Evolutionary conservation across 768 basidiomycete genomes (phyloP).

Genomic region (Glaciozyma martinii): DNA sequence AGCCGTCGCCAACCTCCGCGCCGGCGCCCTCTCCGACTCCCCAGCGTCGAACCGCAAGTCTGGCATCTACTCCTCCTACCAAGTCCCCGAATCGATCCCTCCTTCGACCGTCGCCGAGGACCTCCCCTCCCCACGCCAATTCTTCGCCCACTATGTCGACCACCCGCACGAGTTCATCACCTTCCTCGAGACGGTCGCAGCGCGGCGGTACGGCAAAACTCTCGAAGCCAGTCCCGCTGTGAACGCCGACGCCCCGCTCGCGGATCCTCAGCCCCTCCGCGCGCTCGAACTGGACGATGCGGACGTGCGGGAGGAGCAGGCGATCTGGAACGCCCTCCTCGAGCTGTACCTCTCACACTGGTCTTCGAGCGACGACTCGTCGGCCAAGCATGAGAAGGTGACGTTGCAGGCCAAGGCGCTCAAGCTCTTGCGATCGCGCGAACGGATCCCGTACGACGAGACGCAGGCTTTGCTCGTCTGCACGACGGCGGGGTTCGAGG

Average conservation of each 20-base stretch:
- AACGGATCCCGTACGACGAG: constrained; percentile 62
- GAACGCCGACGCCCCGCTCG: constrained; percentile 19
- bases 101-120: not conserved
- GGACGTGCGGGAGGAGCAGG: constrained; percentile 56
- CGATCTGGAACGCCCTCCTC: constrained; percentile 90
- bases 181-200: constrained; percentile 81
- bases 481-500: constrained; percentile 69
- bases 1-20: constrained; percentile 42
- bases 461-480: constrained; percentile 93
- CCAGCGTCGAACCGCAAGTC: constrained; percentile 5
- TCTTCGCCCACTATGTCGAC: constrained; percentile 90
- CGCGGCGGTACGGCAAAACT: constrained; percentile 56
- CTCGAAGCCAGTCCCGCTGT: constrained; percentile 17
- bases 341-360: constrained; percentile 65
- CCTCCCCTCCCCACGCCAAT: constrained; percentile 46
- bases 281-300: constrained; percentile 36
- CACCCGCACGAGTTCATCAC: constrained; percentile 70
- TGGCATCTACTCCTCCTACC: constrained; percentile 3
- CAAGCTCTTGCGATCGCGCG: constrained; percentile 51
- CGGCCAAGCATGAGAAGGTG: constrained; percentile 29
- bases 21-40: constrained; percentile 35
- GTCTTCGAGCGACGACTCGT: constrained; percentile 43
- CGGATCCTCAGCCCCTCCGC: constrained; percentile 17
- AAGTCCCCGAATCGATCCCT: constrained; percentile 2
- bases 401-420: constrained; percentile 58